phyloP scores from a whole-genome alignment of 2,329 filamentous ascomycete genomes.

The Claviceps monticola region DNA sequence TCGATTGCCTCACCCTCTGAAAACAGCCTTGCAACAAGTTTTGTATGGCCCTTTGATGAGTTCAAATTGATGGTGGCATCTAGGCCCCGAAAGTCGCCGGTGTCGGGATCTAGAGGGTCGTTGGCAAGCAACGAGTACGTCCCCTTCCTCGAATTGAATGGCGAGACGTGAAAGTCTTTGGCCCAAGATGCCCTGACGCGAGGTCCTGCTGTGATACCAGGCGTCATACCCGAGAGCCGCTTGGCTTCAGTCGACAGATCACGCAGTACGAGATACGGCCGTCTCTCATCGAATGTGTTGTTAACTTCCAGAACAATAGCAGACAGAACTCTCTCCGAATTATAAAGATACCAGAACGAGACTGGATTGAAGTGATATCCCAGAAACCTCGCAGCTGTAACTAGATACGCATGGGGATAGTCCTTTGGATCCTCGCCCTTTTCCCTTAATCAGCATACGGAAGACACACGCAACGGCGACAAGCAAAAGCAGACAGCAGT shows the following conservation, averaged over 20 bases:
- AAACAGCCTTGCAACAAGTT: slow-evolving; percentile 46
- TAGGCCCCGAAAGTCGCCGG: slow-evolving; percentile 28
- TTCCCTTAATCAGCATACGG: neutral
- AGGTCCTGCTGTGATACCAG: slow-evolving; percentile 1
- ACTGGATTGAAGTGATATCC: slow-evolving; percentile 63
- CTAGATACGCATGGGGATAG: slow-evolving; percentile 56
- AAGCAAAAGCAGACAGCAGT: slow-evolving; percentile 6
- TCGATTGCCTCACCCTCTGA: slow-evolving; percentile 38
- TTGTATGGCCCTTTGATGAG: slow-evolving; percentile 45
- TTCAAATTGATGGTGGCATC: slow-evolving; percentile 46
- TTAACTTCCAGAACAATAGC: slow-evolving; percentile 62
- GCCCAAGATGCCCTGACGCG: slow-evolving; percentile 39
- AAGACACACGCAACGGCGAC: neutral
- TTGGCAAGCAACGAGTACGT: slow-evolving; percentile 35
- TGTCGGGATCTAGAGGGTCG: slow-evolving; percentile 28
- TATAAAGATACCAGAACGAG: slow-evolving; percentile 70
- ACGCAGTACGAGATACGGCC: slow-evolving; percentile 21
- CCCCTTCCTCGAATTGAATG: slow-evolving; percentile 53
- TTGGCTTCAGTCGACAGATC: slow-evolving; percentile 13
- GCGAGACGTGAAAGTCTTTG: slow-evolving; percentile 67
- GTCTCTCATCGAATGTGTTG: slow-evolving; percentile 61
- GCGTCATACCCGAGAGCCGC: slow-evolving; percentile 1
- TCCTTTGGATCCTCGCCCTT: slow-evolving; percentile 43
- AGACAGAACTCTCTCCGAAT: slow-evolving; percentile 37
- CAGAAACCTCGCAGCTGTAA: slow-evolving; percentile 55